Evolutionary conservation across 768 basidiomycete genomes (phyloP), one percentile per base, ranked within the genome.

Genomic region (Paxillus involutus): DNA sequence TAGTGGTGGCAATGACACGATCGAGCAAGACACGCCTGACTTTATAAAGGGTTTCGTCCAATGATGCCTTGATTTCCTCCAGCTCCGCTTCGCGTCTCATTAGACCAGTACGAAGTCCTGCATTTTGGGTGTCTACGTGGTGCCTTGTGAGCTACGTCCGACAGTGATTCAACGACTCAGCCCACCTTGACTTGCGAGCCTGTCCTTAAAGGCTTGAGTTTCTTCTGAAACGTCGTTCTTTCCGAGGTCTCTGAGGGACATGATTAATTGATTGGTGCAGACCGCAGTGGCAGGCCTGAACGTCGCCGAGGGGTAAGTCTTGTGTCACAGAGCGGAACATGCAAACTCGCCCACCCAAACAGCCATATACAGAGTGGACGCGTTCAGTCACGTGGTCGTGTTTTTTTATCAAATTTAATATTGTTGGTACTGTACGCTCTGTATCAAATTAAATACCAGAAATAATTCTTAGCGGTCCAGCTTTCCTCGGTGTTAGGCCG

Each of bases 211-310:
- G 10, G 63, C 61, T 52, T 64, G 67, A 0, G 72, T 64, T 57
- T 74, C 70, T 53, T 74, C 73, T 0, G 75, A 74, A 33, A 76
- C 58, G 24, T 75, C 71, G 56, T 74, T 59, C 61, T 70, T 73
- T 11, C 74, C 74, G 16, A 75, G 64, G 52, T 76, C 73, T 59
- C 39, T 63, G 53, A 73, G 67, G 35, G 74, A 73, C 75, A 76
- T 77, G 47, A 55, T 56, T 46, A 52, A 47, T 30, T 77, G 47
- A 55, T 55, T 46, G 53, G 48, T 30, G 62, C 44, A 37, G 39
- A 49, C 50, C 48, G 45, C 52, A 16, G 45, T 42, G 40, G 51
- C 30, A 49, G 32, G 44, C 39, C 39, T 49, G 46, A 47, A 29
- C 50, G 52, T 56, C 37, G 41, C 47, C 41, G 17, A 30, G 19